These are phyloP conservation scores for Medicago ruthenica DNA, from an alignment of 306 rosid species.

Conservation along the genomic window DNA sequence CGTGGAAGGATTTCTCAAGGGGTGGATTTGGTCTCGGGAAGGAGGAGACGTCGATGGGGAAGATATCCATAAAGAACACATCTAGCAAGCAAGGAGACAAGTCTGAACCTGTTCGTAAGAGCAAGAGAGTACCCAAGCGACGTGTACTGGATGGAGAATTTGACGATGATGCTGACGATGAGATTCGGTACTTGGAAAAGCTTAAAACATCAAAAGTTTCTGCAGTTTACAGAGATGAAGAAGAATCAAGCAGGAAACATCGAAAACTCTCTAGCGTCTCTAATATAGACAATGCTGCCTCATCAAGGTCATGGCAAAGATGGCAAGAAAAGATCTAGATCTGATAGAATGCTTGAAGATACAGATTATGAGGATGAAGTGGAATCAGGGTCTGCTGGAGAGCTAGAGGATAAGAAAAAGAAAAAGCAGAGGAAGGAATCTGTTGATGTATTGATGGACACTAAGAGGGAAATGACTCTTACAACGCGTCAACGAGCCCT, in stretches of 20 bases:
- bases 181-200: constrained; percentile 91
- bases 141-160: constrained; percentile 76
- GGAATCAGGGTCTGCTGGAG: constrained; percentile 77
- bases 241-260: constrained; percentile 80
- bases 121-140: constrained; percentile 83
- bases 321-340: constrained; percentile 49
- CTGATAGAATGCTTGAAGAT: constrained; percentile 48
- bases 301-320: constrained; percentile 48
- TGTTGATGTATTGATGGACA: constrained; percentile 71
- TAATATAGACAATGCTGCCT: constrained; percentile 59
- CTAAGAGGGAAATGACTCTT: constrained; percentile 77
- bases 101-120: constrained; percentile 77
- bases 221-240: constrained; percentile 71
- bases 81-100: constrained; percentile 63
- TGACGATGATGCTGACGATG: constrained; percentile 78
- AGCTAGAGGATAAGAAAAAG: constrained; percentile 72
- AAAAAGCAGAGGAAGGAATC: constrained; percentile 81
- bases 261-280: constrained; percentile 81
- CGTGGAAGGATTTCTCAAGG: constrained; percentile 86
- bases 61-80: constrained; percentile 56
- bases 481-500: constrained; percentile 91
- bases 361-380: constrained; percentile 69
- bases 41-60: constrained; percentile 70
- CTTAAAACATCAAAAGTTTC: constrained; percentile 74
- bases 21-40: constrained; percentile 72